Evolutionary conservation across 768 basidiomycete species (phyloP), one percentile per base, ranked within the genome.

Genomic region (Pulveroboletus sp.): DNA sequence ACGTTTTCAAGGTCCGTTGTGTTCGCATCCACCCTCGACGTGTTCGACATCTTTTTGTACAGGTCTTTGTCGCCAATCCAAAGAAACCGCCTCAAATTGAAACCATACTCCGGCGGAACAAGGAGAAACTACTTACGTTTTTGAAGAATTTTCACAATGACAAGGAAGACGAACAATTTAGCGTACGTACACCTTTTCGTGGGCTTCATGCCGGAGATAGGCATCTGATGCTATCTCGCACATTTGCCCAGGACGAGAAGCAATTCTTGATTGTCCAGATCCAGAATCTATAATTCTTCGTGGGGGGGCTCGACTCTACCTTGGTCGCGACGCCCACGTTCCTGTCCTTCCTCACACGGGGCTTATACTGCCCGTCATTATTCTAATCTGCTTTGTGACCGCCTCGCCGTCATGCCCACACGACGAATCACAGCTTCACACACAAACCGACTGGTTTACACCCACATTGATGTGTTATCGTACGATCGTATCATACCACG

Each of bases 61-160:
- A 89, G 92, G 91, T 99, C 13, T 99, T 99, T 61, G 97, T 99
- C 34, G 97, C 97, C 32, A 99, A 99, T 66, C 97, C 97, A 24
- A 97, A 97, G 83, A 99, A 99, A 66, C 95, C 97, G 6, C 84
- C 90, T 34, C 89, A 94, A 64, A 97, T 99, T 52, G 94, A 94
- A 61, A 72, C 69, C 33, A 99, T 99, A 51, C 76, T 99, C 12
- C 75, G 89, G 51, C 71, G 97, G 58, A 99, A 99, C 71, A 94
- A 90, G 78, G 94, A 95, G 17, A 97, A 95, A 64, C 74, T 99
- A 12, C 72, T 98, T 43, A 72, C 73, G 16, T 99, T 98, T 75
- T 72, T 99, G 52, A 90, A 87, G 67, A 80, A 79, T 44, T 99
- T 99, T 76, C 95, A 98, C 66, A 97, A 97, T 62, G 97, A 99